Percentiles rank a stretch among this genome's conserved stretches.
These are phyloP conservation scores for Chimonanthus praecox DNA, from an alignment of 164 flowering plant species.

Conservation along the genomic window DNA sequence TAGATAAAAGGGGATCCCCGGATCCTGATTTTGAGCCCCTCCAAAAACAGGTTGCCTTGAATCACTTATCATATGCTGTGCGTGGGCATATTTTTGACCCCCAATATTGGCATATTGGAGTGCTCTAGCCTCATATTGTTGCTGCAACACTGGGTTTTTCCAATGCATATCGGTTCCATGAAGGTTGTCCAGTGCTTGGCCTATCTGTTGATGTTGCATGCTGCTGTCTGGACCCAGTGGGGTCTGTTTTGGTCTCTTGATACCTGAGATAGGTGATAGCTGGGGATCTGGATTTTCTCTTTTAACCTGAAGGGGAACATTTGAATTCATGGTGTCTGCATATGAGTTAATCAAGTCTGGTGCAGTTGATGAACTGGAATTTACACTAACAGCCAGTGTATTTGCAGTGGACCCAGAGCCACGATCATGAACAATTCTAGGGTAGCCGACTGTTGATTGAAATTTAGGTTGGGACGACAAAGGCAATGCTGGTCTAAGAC, in stretches of 20 bases:
- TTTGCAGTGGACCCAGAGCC: conserved; percentile 34
- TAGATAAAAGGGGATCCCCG: conserved; percentile 31
- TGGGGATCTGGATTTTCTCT: conserved; percentile 65
- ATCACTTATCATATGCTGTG: conserved; percentile 24
- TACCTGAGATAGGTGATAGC: conserved; percentile 38
- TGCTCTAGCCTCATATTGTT: conserved; percentile 52
- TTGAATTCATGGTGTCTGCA: conserved; percentile 37
- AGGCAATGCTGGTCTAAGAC: conserved; percentile 38
- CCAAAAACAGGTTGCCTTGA: conserved; percentile 28
- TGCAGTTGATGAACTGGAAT: conserved; percentile 31
- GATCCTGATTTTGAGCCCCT: conserved; percentile 56
- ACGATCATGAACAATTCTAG: conserved; percentile 49
- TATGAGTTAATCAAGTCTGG: conserved; percentile 64
- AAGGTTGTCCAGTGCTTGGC: conserved; percentile 37
- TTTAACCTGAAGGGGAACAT: conserved; percentile 43
- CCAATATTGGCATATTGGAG: conserved; percentile 46
- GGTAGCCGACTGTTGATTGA: conserved; percentile 35
- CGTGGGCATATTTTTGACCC: conserved; percentile 45
- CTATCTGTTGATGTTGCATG: conserved; percentile 41
- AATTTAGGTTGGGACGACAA: conserved; percentile 42
- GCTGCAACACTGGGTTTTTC: conserved; percentile 58
- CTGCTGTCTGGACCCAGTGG: conserved; percentile 42
- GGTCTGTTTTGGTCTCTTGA: conserved; percentile 51
- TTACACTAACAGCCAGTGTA: conserved; percentile 26
- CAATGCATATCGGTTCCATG: conserved; percentile 60